A percentile compares a stretch with the other conserved stretches of the same genome.
phyloP scores from a whole-genome alignment of 2,329 filamentous ascomycete species.

The Cercospora zeae-maydis region DNA sequence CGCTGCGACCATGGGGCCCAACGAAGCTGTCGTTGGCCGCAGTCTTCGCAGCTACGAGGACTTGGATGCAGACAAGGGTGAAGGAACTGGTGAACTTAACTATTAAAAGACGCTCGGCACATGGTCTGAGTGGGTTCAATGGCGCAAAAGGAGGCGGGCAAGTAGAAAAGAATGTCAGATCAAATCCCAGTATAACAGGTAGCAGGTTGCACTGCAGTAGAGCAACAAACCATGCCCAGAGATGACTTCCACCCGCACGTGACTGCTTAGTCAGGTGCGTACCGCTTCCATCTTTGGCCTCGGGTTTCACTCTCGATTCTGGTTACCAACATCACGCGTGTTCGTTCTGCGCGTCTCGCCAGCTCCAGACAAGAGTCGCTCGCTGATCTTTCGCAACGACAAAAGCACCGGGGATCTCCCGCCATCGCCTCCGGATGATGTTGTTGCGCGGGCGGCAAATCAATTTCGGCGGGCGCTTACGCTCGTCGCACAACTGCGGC shows the following conservation, averaged over 20 bases:
- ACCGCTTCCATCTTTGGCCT: not conserved
- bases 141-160: not conserved
- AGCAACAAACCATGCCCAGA: not conserved
- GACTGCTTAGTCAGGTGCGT: not conserved
- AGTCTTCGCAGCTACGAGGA: slow-evolving; percentile 98
- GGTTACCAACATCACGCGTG: not conserved
- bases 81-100: slow-evolving; percentile 78
- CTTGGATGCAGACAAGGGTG: slow-evolving; percentile 67
- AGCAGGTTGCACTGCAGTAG: not conserved
- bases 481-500: not conserved
- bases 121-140: not conserved
- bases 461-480: slow-evolving; percentile 2
- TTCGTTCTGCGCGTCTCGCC: not conserved
- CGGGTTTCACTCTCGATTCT: not conserved
- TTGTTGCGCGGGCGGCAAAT: not conserved
- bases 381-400: not conserved
- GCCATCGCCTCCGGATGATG: not conserved
- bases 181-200: not conserved
- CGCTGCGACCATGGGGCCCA: slow-evolving; percentile 70
- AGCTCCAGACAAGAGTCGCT: not conserved
- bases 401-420: not conserved
- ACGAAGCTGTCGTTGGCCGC: slow-evolving; percentile 86
- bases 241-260: not conserved
- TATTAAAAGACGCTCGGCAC: slow-evolving; percentile 57
- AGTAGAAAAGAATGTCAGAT: not conserved